A percentile compares a stretch with the other conserved stretches of the same genome.
Evolutionary conservation across 2,329 filamentous ascomycete genomes (phyloP).

Genomic region (Penicillium sp.): DNA sequence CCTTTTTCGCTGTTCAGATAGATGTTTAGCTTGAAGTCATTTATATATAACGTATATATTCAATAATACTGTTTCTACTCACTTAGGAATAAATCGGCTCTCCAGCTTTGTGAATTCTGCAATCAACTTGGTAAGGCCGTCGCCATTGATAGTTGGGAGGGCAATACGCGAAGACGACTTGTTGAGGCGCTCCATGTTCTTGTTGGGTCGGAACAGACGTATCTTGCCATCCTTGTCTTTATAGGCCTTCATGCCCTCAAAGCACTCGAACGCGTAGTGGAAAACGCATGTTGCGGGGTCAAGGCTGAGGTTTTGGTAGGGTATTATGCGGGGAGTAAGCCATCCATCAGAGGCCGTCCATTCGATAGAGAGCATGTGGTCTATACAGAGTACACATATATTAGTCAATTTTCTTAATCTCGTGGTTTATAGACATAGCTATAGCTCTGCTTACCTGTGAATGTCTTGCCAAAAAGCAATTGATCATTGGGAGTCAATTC

Average conservation of each 20-base stretch:
- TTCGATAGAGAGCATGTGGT: conserved; percentile 95
- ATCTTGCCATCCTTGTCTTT: conserved; percentile 75
- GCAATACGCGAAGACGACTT: conserved; percentile 88
- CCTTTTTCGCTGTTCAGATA: conserved; percentile 55
- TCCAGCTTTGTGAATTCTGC: conserved; percentile 75
- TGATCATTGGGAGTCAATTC: conserved; percentile 69
- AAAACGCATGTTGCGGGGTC: conserved; percentile 96
- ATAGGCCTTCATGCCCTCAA: conserved; percentile 99
- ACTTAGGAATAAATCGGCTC: conserved; percentile 80
- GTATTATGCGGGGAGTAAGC: conserved; percentile 75
- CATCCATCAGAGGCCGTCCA: conserved; percentile 86
- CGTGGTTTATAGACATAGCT: background rate
- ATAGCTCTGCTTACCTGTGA: conserved; percentile 64
- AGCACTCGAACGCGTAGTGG: conserved; percentile 97
- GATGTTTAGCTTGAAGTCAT: background rate
- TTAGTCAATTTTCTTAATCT: background rate
- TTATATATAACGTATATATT: background rate
- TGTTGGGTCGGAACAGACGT: conserved; percentile 87
- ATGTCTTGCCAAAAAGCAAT: conserved; percentile 83
- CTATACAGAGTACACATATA: conserved; percentile 43
- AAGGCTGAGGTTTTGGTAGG: conserved; percentile 95
- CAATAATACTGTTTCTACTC: conserved; percentile 31
- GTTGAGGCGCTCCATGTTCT: conserved; percentile 95
- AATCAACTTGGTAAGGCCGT: conserved; percentile 75
- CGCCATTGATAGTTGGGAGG: conserved; percentile 75